phyloP scores from a whole-genome alignment of 164 flowering plant species.

The Buxus sempervirens region DNA sequence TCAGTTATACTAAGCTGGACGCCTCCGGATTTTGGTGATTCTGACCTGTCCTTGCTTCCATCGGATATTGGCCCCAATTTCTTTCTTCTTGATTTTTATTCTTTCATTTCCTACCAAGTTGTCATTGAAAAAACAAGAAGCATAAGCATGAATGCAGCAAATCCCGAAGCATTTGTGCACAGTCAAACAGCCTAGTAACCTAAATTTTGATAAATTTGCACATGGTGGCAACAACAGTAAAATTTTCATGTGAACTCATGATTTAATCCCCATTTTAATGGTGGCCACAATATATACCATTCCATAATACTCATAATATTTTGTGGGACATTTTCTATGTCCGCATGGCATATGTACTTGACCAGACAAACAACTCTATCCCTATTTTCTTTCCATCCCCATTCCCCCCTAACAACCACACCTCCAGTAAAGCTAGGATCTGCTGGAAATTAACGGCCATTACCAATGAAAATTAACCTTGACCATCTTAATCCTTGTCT shows the following conservation, averaged over 20 bases:
- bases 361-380: no score
- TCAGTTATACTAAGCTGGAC: constrained; percentile 66
- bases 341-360: not conserved
- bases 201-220: not conserved
- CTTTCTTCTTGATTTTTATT: constrained; percentile 42
- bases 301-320: not conserved
- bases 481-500: no score
- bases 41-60: constrained; percentile 20
- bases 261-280: no score
- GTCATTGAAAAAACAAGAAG: not conserved
- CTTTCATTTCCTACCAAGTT: constrained; percentile 46
- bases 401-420: no score
- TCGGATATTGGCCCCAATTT: constrained; percentile 17
- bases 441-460: no score
- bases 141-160: not conserved
- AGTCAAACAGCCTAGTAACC: not conserved
- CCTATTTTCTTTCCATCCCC: no score
- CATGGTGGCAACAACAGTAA: not conserved
- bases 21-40: constrained; percentile 35
- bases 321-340: not conserved
- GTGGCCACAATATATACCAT: not conserved
- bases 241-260: not conserved
- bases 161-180: not conserved
- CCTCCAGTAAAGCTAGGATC: no score
- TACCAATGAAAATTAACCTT: no score